Conservation (phyloP, 169 alveolate species). For the Plasmodium gonderi region DNA sequence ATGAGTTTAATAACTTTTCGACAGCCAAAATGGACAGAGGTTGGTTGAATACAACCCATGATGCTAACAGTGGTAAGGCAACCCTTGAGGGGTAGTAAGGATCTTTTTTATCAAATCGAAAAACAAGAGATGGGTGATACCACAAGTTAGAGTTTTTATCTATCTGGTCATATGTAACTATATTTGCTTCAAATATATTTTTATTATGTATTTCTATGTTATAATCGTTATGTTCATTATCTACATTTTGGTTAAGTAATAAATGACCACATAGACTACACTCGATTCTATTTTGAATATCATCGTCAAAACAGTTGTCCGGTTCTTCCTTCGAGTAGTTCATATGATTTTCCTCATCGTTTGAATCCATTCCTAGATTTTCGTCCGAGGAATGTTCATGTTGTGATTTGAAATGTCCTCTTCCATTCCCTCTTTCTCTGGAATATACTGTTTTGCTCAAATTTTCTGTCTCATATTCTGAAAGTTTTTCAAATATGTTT, state of each 20-base stretch:
- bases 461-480: neutral
- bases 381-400: neutral
- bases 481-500: neutral
- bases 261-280: slow-evolving; percentile 88
- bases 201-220: slow-evolving; percentile 75
- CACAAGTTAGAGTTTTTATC: slow-evolving; percentile 89
- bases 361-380: slow-evolving; percentile 3
- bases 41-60: slow-evolving; percentile 90
- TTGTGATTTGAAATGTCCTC: neutral
- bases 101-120: slow-evolving; percentile 88
- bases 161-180: slow-evolving; percentile 86
- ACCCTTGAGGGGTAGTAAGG: slow-evolving; percentile 93
- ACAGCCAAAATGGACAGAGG: slow-evolving; percentile 90
- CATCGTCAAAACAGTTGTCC: slow-evolving; percentile 34
- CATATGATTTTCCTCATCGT: slow-evolving; percentile 13
- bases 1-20: slow-evolving; percentile 80
- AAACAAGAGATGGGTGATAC: slow-evolving; percentile 92
- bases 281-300: slow-evolving; percentile 70
- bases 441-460: neutral
- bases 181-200: slow-evolving; percentile 79
- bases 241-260: slow-evolving; percentile 78
- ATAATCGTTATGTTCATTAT: slow-evolving; percentile 39
- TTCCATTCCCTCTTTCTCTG: neutral
- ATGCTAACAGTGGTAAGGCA: slow-evolving; percentile 90
- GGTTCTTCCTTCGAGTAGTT: slow-evolving; percentile 26